phyloP scores from a whole-genome alignment of 2,329 filamentous ascomycete species.

The Venturia oleaginea region DNA sequence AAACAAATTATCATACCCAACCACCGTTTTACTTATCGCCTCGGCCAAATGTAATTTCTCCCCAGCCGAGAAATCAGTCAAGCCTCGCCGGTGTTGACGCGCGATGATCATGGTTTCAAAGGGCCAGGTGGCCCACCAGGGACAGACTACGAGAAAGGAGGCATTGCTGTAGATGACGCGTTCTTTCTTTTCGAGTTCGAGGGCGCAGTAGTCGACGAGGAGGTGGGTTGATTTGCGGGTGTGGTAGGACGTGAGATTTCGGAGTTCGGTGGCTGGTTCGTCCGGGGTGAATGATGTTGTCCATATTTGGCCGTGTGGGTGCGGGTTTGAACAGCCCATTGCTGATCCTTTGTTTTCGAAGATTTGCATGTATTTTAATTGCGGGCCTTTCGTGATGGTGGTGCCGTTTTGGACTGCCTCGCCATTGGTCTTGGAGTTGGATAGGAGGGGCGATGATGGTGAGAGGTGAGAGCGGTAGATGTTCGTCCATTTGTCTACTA shows the following conservation, averaged over 20 bases:
- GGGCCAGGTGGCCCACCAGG: slow-evolving; percentile 12
- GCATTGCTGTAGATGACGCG: slow-evolving; percentile 5
- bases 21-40: not conserved
- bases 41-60: not conserved
- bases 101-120: slow-evolving; percentile 6
- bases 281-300: slow-evolving; percentile 3
- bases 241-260: not conserved
- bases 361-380: slow-evolving; percentile 40
- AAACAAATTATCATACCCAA: slow-evolving; percentile 9
- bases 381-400: slow-evolving; percentile 69
- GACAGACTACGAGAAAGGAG: slow-evolving; percentile 6
- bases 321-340: slow-evolving; percentile 10
- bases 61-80: not conserved
- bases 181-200: slow-evolving; percentile 2
- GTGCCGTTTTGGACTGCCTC: slow-evolving; percentile 44
- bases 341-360: slow-evolving; percentile 11
- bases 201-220: slow-evolving; percentile 7
- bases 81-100: not conserved
- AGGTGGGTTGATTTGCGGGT: not conserved
- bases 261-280: not conserved
- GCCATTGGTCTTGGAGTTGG: not conserved
- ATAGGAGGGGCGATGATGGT: not conserved
- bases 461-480: not conserved
- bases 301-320: slow-evolving; percentile 11
- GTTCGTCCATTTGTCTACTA: not conserved